Evolutionary conservation across 2,329 filamentous ascomycete genomes (phyloP), one percentile per base, ranked within the genome.

Genomic region (Claviceps sorghi): DNA sequence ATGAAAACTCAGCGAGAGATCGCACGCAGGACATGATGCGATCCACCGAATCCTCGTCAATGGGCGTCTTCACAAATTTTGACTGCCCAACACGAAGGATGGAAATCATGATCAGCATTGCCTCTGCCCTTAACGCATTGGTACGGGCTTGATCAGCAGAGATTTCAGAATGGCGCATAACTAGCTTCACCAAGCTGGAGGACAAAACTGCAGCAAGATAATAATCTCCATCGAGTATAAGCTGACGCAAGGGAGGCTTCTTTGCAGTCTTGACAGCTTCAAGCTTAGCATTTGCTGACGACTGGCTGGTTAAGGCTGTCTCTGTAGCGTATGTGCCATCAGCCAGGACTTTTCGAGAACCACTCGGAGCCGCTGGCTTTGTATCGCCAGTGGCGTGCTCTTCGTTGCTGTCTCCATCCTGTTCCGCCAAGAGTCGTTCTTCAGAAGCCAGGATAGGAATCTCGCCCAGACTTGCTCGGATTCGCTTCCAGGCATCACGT

Each of bases 21-120:
- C 91, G 84, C 34, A 98, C 88, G 65, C 91, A 97, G 41, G 88
- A 89, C 93, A 98, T 97, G 67, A 98, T 91, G 61, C 93, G 84
- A 67, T 98, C 93, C n/a, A 97, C 80, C 0, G 93, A 96, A 66
- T 98, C 93, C 67, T 98, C 93, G 57, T 98, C 93, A 58, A 98
- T 97, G 2, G 89, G 87, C 1, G 88, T 86, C 73, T 97, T 97
- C 64, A 95, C 93, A 60, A 98, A 98, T 58, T 95, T 88, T n/a
- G 91, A 97, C 70, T 98, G 93, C 42, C 93, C 93, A 55, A 96
- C 93, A 49, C 93, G 89, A 59, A 98, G 88, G 59, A 98, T 94
- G 5, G 93, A 97, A 61, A 98, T 95, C 90, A 97, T 95, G 65
- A 98, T 97, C 51, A 98, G 78, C 93, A 98, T 98, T 45, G 93